Base-by-base conservation (phyloP, 1,284 basidiomycete species). In the Apiotrichum brassicae region DNA sequence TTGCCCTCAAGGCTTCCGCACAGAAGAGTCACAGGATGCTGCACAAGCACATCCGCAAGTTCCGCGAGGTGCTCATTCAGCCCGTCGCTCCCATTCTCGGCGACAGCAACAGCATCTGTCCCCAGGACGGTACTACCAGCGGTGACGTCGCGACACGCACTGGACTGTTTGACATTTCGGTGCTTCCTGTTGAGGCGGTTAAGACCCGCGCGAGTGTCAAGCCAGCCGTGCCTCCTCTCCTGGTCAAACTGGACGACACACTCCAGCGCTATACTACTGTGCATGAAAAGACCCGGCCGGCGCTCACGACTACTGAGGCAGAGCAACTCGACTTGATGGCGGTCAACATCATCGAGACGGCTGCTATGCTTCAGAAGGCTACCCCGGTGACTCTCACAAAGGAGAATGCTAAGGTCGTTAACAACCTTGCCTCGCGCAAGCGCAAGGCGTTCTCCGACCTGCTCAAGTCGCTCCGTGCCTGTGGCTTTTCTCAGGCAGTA, bases 1-100 rank as follows among this genome's bases (percentile, higher is more conserved):
- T 90, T 58, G 92, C 95, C 4, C 79, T 99, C 57, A 88, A 87
- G 69, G 84, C 87, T 56, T 97, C 92, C 62, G 93, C 94, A 0
- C 82, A 86, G 60, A 86, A 82, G 65, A 91, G 89, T 2, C 95
- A 99, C 70, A 83, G 84, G 54, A 88, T 93, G 58, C 77, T 99
- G 13, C 94, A 93, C 80, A 91, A 88, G 71, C 82, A 84, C 58
- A 81, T 97, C 55, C 82, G 89, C 54, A 95, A 90, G 73, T 95
- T 94, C 77, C 82, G 92, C n/a, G 86, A 90, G 42, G 74, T 91
- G 22, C 78, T 98, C 12, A 82, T 85, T 41, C 84, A 89, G 67
- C 85, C 91, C 1, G 77, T 85, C 35, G 54, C 70, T 7, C 65
- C 71, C 3, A 53, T 75, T 30, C 46, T 75, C 28, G 54, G 48